These are phyloP conservation scores for Scleroderma bovista DNA, from an alignment of 768 basidiomycete species.

Conservation along the genomic window DNA sequence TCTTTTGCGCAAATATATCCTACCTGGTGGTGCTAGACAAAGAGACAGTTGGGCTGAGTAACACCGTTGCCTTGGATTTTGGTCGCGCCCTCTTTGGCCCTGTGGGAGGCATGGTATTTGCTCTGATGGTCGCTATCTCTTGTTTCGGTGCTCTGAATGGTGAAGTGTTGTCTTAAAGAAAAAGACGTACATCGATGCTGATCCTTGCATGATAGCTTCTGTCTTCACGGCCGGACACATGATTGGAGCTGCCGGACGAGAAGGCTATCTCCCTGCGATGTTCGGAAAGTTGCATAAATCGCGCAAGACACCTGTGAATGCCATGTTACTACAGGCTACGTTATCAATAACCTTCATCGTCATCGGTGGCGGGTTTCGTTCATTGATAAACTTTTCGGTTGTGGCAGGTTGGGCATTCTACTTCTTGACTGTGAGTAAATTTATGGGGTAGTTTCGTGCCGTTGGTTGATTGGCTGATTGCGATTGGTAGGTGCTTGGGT, in stretches of 20 bases:
- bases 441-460: neutral
- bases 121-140: slow-evolving; percentile 87
- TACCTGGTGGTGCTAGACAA: slow-evolving; percentile 94
- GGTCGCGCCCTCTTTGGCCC: slow-evolving; percentile 83
- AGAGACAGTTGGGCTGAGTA: slow-evolving; percentile 67
- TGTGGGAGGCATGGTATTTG: slow-evolving; percentile 82
- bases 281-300: slow-evolving; percentile 74
- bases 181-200: neutral
- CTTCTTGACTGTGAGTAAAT: slow-evolving; percentile 64
- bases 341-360: slow-evolving; percentile 77
- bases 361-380: slow-evolving; percentile 84
- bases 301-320: slow-evolving; percentile 84
- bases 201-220: slow-evolving; percentile 38
- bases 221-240: slow-evolving; percentile 78
- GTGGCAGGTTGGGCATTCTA: slow-evolving; percentile 86
- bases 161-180: slow-evolving; percentile 19
- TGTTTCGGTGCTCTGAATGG: slow-evolving; percentile 95
- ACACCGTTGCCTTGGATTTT: slow-evolving; percentile 89
- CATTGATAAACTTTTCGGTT: slow-evolving; percentile 84
- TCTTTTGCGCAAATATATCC: slow-evolving; percentile 76
- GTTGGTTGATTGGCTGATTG: neutral
- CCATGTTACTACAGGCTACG: slow-evolving; percentile 69
- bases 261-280: slow-evolving; percentile 78
- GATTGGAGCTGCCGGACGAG: slow-evolving; percentile 84
- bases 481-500: slow-evolving; percentile 64